Conservation (phyloP, 371 early-diverging fungal genomes). For the Mucor saturninus region DNA sequence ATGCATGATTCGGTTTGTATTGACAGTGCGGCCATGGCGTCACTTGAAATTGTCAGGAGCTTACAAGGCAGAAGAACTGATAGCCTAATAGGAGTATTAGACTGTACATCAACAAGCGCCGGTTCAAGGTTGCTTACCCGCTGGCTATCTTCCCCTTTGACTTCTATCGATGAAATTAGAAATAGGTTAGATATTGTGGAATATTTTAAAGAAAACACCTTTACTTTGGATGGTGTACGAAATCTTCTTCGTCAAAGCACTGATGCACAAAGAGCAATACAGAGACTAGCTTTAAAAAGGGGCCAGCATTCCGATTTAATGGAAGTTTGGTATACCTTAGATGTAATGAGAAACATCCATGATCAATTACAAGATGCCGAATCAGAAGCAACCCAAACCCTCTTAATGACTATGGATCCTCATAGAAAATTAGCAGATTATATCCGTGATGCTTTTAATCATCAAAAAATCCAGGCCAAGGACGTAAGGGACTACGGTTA, state of each 20-base stretch:
- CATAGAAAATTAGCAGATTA: constrained; percentile 33
- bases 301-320: constrained; percentile 71
- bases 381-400: neutral
- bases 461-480: constrained; percentile 41
- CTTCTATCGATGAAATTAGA: constrained; percentile 59
- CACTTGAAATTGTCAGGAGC: constrained; percentile 61
- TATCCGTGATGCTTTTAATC: constrained; percentile 52
- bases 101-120: constrained; percentile 79
- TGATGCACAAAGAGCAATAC: constrained; percentile 76
- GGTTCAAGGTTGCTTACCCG: constrained; percentile 77
- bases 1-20: constrained; percentile 57
- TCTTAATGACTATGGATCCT: constrained; percentile 26
- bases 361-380: constrained; percentile 21
- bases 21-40: constrained; percentile 63
- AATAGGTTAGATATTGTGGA: constrained; percentile 72
- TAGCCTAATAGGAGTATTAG: constrained; percentile 72
- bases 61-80: constrained; percentile 55
- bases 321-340: constrained; percentile 61
- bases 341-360: constrained; percentile 49
- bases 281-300: constrained; percentile 67
- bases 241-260: constrained; percentile 56
- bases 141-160: constrained; percentile 74
- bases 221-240: constrained; percentile 58
- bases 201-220: constrained; percentile 52
- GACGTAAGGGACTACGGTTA: constrained; percentile 50